These are phyloP conservation scores for Hypoxylon fragiforme DNA, from an alignment of 495 filamentous ascomycete species.

Conservation along the genomic window DNA sequence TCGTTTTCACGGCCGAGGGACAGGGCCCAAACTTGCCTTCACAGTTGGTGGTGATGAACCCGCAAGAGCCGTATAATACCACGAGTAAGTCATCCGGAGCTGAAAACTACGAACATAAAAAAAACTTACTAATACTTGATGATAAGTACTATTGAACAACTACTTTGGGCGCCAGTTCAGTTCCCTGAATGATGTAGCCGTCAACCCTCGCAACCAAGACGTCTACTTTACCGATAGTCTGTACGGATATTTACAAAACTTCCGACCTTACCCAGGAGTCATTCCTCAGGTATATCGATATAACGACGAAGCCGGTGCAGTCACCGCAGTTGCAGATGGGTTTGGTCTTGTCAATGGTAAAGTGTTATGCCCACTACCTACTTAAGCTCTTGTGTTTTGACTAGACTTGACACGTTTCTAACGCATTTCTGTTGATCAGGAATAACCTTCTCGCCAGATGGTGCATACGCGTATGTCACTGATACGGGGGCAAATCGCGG, in stretches of 20 bases:
- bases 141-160: slow-evolving; percentile 49
- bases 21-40: slow-evolving; percentile 49
- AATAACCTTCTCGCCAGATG: slow-evolving; percentile 59
- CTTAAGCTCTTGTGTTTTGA: background rate
- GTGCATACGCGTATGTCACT: slow-evolving; percentile 56
- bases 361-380: background rate
- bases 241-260: slow-evolving; percentile 63
- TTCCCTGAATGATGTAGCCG: slow-evolving; percentile 60
- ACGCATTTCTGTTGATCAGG: slow-evolving; percentile 30
- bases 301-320: slow-evolving; percentile 48
- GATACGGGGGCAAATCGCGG: slow-evolving; percentile 56
- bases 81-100: slow-evolving; percentile 38
- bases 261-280: slow-evolving; percentile 54
- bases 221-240: slow-evolving; percentile 68
- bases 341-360: slow-evolving; percentile 59
- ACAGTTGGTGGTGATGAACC: slow-evolving; percentile 51
- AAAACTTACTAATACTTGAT: background rate
- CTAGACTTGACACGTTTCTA: too few relatives aligned
- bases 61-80: slow-evolving; percentile 52
- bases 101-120: background rate
- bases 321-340: slow-evolving; percentile 58
- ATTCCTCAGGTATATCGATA: slow-evolving; percentile 62
- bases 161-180: slow-evolving; percentile 64
- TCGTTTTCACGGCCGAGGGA: slow-evolving; percentile 52
- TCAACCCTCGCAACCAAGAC: slow-evolving; percentile 54